Evolutionary conservation across 2,329 filamentous ascomycete species (phyloP).

Genomic region (Furcasterigmium sp.): DNA sequence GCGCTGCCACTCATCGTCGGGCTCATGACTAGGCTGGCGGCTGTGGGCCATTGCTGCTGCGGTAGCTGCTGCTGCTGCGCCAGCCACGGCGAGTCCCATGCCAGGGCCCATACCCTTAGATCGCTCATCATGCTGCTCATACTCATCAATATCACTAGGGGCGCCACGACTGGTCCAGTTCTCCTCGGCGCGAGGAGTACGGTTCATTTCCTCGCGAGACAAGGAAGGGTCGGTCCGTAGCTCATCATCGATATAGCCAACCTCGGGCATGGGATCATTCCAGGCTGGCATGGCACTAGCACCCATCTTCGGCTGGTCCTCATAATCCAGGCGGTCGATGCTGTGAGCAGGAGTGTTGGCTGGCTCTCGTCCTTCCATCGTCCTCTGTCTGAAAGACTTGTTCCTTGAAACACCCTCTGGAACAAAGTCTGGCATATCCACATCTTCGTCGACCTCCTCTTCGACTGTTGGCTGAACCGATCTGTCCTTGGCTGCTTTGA

Average conservation of each 20-base stretch:
- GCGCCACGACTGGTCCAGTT: conserved; percentile 27
- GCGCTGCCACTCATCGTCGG: conserved; percentile 60
- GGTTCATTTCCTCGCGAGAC: conserved; percentile 52
- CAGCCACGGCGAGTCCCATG: conserved; percentile 45
- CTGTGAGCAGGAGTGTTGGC: conserved; percentile 54
- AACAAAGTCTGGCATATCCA: conserved; percentile 24
- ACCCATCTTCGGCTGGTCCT: conserved; percentile 52
- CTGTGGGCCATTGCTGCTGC: conserved; percentile 41
- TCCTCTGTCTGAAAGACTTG: conserved; percentile 62
- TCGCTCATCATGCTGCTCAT: conserved; percentile 20
- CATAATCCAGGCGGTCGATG: conserved; percentile 49
- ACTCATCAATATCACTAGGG: conserved; percentile 20
- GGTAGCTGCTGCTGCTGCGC: conserved; percentile 48
- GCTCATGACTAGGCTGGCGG: conserved; percentile 50
- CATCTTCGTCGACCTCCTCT: conserved; percentile 25
- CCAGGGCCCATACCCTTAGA: conserved; percentile 15
- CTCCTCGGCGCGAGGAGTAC: conserved; percentile 5
- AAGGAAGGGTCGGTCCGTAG: conserved; percentile 81
- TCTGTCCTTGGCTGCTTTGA: conserved; percentile 44
- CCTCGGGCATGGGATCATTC: conserved; percentile 70
- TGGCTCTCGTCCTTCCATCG: conserved; percentile 49
- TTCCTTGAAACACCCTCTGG: conserved; percentile 52
- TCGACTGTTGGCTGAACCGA: conserved; percentile 30
- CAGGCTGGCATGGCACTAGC: conserved; percentile 66
- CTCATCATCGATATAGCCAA: conserved; percentile 64